Evolutionary conservation across 1,284 basidiomycete species (phyloP).

Genomic region (Somion occarium): DNA sequence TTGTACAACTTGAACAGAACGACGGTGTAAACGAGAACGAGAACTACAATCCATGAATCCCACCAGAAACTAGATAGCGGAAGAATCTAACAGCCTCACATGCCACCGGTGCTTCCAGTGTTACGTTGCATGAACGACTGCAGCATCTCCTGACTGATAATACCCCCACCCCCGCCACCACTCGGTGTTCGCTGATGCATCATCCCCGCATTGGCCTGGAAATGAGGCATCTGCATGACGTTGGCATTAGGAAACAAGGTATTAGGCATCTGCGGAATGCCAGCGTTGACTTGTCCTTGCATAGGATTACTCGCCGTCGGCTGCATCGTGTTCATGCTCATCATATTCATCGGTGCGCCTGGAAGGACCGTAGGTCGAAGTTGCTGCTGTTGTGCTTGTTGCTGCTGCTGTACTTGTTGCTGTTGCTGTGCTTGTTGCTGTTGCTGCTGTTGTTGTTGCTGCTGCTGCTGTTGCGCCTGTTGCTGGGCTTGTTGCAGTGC

Average conservation of each 20-base stretch:
- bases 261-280: conserved; percentile 12
- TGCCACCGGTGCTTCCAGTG: background rate
- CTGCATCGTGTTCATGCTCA: conserved; percentile 5
- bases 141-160: conserved; percentile 48
- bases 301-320: conserved; percentile 1
- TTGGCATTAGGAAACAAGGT: background rate
- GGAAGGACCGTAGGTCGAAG: conserved; percentile 1
- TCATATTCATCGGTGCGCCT: background rate
- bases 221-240: background rate
- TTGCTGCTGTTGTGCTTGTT: conserved; percentile 23
- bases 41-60: no score
- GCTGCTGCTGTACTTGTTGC: conserved; percentile 3
- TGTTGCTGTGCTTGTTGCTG: background rate
- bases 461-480: background rate
- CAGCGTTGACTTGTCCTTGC: conserved; percentile 6
- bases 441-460: background rate
- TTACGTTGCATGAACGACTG: conserved; percentile 57
- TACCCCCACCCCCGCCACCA: conserved; percentile 17
- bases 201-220: conserved; percentile 4
- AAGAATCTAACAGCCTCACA: background rate
- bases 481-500: background rate
- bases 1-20: no score
- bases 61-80: no score
- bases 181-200: conserved; percentile 22
- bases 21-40: no score